Percentiles rank a stretch among this genome's conserved stretches.
Evolutionary conservation across 441 rosid genomes (phyloP).

Genomic region (Aleurites moluccanus): DNA sequence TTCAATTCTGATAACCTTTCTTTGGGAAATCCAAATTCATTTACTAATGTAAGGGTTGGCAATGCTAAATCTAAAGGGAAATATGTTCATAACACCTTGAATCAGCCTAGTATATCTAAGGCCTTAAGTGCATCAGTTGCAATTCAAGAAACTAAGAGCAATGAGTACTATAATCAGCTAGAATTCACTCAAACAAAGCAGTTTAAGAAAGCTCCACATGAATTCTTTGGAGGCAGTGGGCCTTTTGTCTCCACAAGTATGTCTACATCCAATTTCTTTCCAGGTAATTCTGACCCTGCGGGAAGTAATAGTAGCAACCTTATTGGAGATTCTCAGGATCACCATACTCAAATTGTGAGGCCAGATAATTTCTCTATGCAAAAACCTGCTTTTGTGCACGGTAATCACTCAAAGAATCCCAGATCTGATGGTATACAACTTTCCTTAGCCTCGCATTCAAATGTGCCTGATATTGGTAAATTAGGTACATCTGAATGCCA

Average conservation of each 20-base stretch:
- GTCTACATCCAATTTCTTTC: conserved; percentile 36
- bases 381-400: conserved; percentile 42
- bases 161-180: conserved; percentile 36
- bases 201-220: conserved; percentile 83
- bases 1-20: conserved; percentile 29
- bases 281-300: conserved; percentile 37
- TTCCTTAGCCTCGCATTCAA: conserved; percentile 31
- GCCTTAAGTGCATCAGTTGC: conserved; percentile 35
- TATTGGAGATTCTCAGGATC: conserved; percentile 42
- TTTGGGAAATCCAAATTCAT: conserved; percentile 26
- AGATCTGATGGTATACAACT: conserved; percentile 42
- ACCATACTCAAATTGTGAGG: conserved; percentile 36
- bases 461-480: conserved; percentile 55
- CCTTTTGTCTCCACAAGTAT: conserved; percentile 41
- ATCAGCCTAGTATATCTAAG: conserved; percentile 48
- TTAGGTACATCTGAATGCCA: conserved; percentile 41
- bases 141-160: conserved; percentile 43
- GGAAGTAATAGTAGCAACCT: conserved; percentile 37
- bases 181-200: conserved; percentile 45
- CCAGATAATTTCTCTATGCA: conserved; percentile 41
- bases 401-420: conserved; percentile 43
- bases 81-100: conserved; percentile 27
- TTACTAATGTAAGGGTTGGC: conserved; percentile 31
- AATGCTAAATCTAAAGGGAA: conserved; percentile 45
- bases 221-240: conserved; percentile 50